Base-by-base conservation (phyloP, 2,329 filamentous ascomycete species). In the Diaporthe sp. region DNA sequence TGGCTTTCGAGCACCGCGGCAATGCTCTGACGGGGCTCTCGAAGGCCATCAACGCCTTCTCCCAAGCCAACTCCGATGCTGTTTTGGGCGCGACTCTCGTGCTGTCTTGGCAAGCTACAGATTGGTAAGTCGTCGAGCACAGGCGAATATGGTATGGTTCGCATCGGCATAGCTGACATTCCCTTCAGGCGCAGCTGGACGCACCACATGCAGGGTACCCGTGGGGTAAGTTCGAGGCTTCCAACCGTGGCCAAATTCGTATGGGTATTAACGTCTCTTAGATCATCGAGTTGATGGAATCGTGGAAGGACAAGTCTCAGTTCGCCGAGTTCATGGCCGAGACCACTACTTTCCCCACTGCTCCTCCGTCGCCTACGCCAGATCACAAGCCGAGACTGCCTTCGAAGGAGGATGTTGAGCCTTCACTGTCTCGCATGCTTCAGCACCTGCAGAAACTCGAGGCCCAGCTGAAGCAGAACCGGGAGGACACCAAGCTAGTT, bases 71-170 rank as follows among this genome's bases (percentile, higher is more conserved):
- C 76, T 96, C 95, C 2, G 96, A 99, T 84, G 95, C 96, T 57
- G 93, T 98, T 76, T 89, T 99, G 72, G 96, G 96, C 35, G 95
- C 96, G 42, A 98, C 96, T 35, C 91, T 98, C 58, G 90, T 98
- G 64, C 89, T 99, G 67, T 97, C 96, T 50, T 98, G 97, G 96
- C 96, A 98, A 86, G 94, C 95, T 73, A 97, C 93, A 75, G 96
- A 98, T 86, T 98, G 96, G 96, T 97, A 89, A 88, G 92, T 72
- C 7, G n/a, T 45, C 35, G 45, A 19, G n/a, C 5, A 9, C 38
- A 71, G 64, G 8, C 13, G 17, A 22, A 4, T 9, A 0, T 22
- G n/a, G 5, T 19, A 22, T 33, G 13, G 7, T 9, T 7, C 5
- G 7, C 4, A n/a, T 33, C 6, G 4, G 22, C 45, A 35, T 54